Conservation (phyloP, 1,139 yeast species). For the Lodderomyces orthopsilosis region DNA sequence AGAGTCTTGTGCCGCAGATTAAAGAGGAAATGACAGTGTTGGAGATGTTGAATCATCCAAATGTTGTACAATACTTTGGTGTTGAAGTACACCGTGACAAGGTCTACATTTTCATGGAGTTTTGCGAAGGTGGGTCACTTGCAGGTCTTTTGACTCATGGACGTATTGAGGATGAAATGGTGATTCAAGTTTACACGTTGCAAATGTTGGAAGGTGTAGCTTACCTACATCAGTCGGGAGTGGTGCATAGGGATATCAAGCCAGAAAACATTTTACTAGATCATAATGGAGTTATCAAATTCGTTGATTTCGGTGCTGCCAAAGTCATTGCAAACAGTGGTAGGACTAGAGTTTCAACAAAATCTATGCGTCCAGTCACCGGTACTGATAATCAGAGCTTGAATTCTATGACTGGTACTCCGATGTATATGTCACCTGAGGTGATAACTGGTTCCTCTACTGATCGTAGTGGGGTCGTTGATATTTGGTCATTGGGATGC, state of each 20-base stretch:
- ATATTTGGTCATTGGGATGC: conserved; percentile 82
- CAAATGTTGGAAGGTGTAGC: conserved; percentile 96
- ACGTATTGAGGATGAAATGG: conserved; percentile 91
- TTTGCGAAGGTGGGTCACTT: conserved; percentile 93
- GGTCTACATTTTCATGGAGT: conserved; percentile 96
- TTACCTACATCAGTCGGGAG: conserved; percentile 91
- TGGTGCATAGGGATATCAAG: conserved; percentile 93
- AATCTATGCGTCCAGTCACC: conserved; percentile 12
- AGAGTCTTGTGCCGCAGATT: conserved; percentile 81
- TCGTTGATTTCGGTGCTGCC: conserved; percentile 97
- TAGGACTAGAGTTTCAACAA: conserved; percentile 30
- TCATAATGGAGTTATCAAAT: conserved; percentile 89
- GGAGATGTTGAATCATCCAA: conserved; percentile 93
- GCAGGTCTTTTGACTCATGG: conserved; percentile 81
- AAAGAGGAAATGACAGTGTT: conserved; percentile 96
- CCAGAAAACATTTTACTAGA: conserved; percentile 92
- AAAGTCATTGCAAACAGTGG: conserved; percentile 82
- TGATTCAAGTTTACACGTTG: conserved; percentile 83
- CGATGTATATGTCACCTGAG: conserved; percentile 99
- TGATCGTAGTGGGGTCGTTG: conserved; percentile 72
- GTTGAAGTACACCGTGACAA: conserved; percentile 96
- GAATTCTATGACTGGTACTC: conserved; percentile 84
- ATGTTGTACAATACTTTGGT: conserved; percentile 93
- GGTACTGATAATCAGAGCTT: conserved; percentile 20
- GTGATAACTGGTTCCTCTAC: conserved; percentile 76